These are phyloP conservation scores for Fonsecaea pedrosoi DNA, from an alignment of 2,329 filamentous ascomycete genomes.

Conservation along the genomic window DNA sequence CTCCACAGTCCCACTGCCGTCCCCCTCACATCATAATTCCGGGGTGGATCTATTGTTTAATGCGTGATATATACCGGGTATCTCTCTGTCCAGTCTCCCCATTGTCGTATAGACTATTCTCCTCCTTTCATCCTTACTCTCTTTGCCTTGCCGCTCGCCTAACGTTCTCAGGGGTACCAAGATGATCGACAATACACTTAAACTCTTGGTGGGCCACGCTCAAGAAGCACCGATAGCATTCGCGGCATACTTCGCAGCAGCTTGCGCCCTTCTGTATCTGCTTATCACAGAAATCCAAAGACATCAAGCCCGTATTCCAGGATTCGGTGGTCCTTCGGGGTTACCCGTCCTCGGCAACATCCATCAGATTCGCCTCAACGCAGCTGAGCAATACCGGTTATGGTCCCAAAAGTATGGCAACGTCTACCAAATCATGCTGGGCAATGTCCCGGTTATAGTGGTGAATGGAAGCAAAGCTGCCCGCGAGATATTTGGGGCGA, in stretches of 20 bases:
- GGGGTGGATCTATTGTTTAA: conserved; percentile 13
- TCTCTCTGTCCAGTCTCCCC: background rate
- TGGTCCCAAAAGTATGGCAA: conserved; percentile 60
- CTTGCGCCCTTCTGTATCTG: conserved; percentile 50
- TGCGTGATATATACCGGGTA: conserved; percentile 6
- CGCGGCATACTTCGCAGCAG: conserved; percentile 31
- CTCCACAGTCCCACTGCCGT: conserved; percentile 9
- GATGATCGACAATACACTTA: conserved; percentile 37
- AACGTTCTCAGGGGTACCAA: background rate
- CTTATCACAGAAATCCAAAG: conserved; percentile 60
- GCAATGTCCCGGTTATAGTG: conserved; percentile 63
- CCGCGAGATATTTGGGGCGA: conserved; percentile 59
- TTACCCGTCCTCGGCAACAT: conserved; percentile 64
- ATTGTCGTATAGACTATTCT: background rate
- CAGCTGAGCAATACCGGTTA: conserved; percentile 62
- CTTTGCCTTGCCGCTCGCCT: background rate
- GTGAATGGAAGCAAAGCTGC: conserved; percentile 63
- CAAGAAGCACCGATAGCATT: conserved; percentile 29
- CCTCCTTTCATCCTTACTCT: background rate
- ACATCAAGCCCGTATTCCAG: conserved; percentile 52
- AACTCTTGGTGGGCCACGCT: conserved; percentile 23
- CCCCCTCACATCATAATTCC: conserved; percentile 20
- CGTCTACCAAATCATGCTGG: conserved; percentile 65
- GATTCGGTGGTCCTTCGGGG: conserved; percentile 58
- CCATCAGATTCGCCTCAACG: conserved; percentile 61